Evolutionary conservation across 116 monocot species (phyloP).

Genomic region (Cymodocea nodosa): DNA sequence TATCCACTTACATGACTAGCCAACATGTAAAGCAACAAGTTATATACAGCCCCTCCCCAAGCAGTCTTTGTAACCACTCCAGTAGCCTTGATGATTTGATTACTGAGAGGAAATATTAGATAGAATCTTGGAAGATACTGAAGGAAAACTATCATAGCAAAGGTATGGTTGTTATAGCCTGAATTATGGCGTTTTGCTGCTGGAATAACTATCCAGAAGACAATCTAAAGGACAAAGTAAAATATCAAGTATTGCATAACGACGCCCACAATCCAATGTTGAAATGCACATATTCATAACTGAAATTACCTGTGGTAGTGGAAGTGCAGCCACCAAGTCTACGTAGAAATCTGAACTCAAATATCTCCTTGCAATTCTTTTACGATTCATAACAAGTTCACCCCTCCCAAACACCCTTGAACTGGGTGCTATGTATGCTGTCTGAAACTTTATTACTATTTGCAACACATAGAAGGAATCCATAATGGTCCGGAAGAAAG

Average conservation of each 20-base stretch:
- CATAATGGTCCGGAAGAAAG: constrained; percentile 48
- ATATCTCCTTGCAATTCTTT: constrained; percentile 59
- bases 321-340: constrained; percentile 67
- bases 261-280: background rate
- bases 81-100: constrained; percentile 67
- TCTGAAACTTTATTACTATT: constrained; percentile 78
- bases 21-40: constrained; percentile 85
- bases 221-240: constrained; percentile 41
- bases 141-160: constrained; percentile 74
- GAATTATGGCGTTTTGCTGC: constrained; percentile 38
- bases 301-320: constrained; percentile 77
- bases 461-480: constrained; percentile 71
- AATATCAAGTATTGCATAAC: background rate
- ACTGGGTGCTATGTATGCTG: constrained; percentile 80
- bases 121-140: constrained; percentile 90
- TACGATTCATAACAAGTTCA: constrained; percentile 77
- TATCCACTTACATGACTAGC: constrained; percentile 79
- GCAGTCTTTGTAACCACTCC: constrained; percentile 93
- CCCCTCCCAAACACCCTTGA: constrained; percentile 85
- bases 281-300: background rate
- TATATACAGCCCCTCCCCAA: constrained; percentile 91
- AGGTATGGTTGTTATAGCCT: constrained; percentile 48
- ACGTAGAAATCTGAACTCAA: constrained; percentile 60
- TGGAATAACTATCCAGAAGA: constrained; percentile 75
- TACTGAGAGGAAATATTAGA: constrained; percentile 87